Evolutionary conservation across 2,329 filamentous ascomycete species (phyloP).

Genomic region (Pseudogymnoascus verrucosus): DNA sequence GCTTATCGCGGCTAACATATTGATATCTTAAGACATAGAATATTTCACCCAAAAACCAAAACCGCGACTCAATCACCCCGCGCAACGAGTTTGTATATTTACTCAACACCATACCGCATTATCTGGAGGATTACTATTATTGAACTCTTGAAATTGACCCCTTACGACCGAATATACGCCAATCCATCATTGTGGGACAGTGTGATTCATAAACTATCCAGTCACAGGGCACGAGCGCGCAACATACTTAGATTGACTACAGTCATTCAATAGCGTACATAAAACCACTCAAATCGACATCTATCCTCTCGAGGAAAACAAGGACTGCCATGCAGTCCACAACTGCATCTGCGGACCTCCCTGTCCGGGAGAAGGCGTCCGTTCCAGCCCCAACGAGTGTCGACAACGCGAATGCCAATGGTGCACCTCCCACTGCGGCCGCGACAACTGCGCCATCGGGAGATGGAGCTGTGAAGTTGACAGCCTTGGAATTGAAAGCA

Average conservation of each 20-base stretch:
- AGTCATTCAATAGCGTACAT: background rate
- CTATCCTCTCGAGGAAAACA: background rate
- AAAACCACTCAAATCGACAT: background rate
- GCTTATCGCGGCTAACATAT: slow-evolving; percentile 6
- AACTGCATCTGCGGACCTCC: background rate
- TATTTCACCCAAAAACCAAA: slow-evolving; percentile 2
- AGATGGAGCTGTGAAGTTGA: slow-evolving; percentile 45
- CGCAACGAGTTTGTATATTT: slow-evolving; percentile 6
- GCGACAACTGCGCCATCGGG: background rate
- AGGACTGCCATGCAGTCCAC: slow-evolving; percentile 3
- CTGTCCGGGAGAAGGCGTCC: slow-evolving; percentile 1
- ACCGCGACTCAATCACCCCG: background rate
- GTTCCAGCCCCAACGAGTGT: background rate
- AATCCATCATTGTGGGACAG: background rate
- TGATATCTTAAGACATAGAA: background rate
- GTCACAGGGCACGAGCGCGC: background rate
- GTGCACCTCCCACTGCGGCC: background rate
- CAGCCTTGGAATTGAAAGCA: slow-evolving; percentile 77
- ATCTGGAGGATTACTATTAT: background rate
- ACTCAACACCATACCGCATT: slow-evolving; percentile 5
- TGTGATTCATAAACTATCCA: background rate
- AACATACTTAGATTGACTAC: slow-evolving; percentile 1
- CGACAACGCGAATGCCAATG: slow-evolving; percentile 7
- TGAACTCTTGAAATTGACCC: background rate
- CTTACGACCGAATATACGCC: background rate